Evolutionary conservation across 805 yeast species (phyloP).

Genomic region (Hanseniaspora guilliermondii): DNA sequence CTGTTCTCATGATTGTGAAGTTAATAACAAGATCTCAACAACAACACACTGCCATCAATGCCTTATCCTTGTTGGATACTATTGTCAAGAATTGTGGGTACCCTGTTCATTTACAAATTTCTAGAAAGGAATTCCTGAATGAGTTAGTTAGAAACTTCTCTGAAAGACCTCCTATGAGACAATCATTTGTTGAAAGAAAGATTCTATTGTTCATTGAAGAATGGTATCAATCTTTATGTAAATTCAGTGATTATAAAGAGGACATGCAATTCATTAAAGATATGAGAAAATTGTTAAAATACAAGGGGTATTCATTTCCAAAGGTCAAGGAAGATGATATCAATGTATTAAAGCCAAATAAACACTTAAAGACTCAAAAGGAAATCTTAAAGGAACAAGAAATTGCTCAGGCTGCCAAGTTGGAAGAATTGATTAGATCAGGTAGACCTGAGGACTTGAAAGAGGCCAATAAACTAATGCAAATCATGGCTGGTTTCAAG

Average conservation of each 20-base stretch:
- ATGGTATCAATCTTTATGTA: slow-evolving; percentile 92
- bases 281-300: slow-evolving; percentile 81
- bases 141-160: slow-evolving; percentile 89
- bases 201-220: slow-evolving; percentile 86
- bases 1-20: slow-evolving; percentile 74
- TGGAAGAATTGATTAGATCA: slow-evolving; percentile 87
- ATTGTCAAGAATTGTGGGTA: slow-evolving; percentile 96
- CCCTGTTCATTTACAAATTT: slow-evolving; percentile 88
- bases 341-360: slow-evolving; percentile 84
- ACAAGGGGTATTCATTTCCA: slow-evolving; percentile 90
- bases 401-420: slow-evolving; percentile 82
- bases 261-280: slow-evolving; percentile 87
- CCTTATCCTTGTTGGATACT: slow-evolving; percentile 70
- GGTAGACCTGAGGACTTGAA: slow-evolving; percentile 91
- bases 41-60: slow-evolving; percentile 72
- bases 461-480: slow-evolving; percentile 95
- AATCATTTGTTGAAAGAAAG: slow-evolving; percentile 69
- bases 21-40: slow-evolving; percentile 62
- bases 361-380: slow-evolving; percentile 71
- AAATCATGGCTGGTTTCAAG: slow-evolving; percentile 94
- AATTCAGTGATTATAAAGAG: slow-evolving; percentile 76
- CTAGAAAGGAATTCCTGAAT: slow-evolving; percentile 86
- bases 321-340: slow-evolving; percentile 81
- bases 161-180: slow-evolving; percentile 80
- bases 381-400: slow-evolving; percentile 89